Evolutionary conservation across 768 basidiomycete species (phyloP).

Genomic region (Boletus huronensis): DNA sequence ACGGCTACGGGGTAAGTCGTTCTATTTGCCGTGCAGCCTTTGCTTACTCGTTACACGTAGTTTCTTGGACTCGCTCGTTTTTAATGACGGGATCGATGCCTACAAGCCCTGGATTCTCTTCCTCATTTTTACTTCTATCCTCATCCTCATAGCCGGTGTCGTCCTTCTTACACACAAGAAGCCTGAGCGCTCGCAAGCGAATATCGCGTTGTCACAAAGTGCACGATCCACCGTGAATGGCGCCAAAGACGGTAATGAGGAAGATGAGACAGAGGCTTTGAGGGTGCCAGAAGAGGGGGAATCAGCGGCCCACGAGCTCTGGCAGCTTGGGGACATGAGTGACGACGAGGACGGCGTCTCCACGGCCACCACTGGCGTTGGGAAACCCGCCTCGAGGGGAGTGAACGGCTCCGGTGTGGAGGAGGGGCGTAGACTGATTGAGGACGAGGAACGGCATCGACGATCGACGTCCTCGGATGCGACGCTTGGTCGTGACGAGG

Average conservation of each 20-base stretch:
- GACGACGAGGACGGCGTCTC: constrained; percentile 55
- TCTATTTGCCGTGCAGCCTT: neutral
- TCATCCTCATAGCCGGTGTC: constrained; percentile 85
- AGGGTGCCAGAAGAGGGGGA: constrained; percentile 37
- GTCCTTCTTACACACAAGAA: constrained; percentile 94
- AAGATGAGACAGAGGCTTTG: constrained; percentile 40
- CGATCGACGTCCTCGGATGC: constrained; percentile 37
- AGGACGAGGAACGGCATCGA: constrained; percentile 28
- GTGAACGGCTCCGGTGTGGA: constrained; percentile 19
- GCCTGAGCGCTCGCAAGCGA: constrained; percentile 48
- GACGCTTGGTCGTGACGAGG: constrained; percentile 27
- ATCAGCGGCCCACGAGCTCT: constrained; percentile 40
- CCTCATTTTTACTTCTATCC: constrained; percentile 82
- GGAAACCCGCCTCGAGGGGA: constrained; percentile 21
- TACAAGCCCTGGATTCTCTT: constrained; percentile 87
- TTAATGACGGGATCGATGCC: constrained; percentile 83
- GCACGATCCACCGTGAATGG: constrained; percentile 24
- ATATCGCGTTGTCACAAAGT: constrained; percentile 26
- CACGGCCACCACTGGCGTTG: constrained; percentile 41
- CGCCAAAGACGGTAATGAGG: constrained; percentile 21
- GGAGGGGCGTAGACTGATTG: constrained; percentile 45
- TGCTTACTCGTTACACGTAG: constrained; percentile 27
- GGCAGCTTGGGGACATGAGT: constrained; percentile 72
- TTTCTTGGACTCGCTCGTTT: constrained; percentile 66
- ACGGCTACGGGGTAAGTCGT: constrained; percentile 71